Base-by-base conservation (phyloP, 352 stramenopile species). In the Pythium sp. region DNA sequence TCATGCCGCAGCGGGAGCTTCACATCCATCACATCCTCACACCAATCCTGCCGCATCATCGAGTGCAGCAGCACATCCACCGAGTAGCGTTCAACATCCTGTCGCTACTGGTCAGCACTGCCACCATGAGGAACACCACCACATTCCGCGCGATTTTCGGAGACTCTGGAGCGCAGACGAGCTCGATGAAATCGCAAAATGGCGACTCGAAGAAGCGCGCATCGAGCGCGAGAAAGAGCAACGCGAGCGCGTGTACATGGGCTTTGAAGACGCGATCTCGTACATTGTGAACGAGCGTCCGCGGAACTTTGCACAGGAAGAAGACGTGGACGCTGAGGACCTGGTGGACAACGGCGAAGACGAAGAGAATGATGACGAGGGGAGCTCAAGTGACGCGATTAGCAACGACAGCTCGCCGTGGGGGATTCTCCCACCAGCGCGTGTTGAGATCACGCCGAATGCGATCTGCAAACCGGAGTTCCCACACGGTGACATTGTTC, bases 311-410 rank as follows among this genome's bases (percentile, higher is more conserved):
- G 49, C 84, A 0, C 76, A 86, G 34, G 84, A 92, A 64, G 75
- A 84, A 14, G 80, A 89, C 20, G 75, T 92, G 22, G 73, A 87
- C 34, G 72, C 82, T 6, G 81, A 91, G 9, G 83, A 93, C 61
- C 65, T 95, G 12, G 69, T 91, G 14, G 85, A 94, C 64, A 82
- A 94, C 43, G 84, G 77, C 7, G 85, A 93, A 38, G 82, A 91
- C 18, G 81, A 89, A 12, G 72, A 76, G 26, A 58, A 74, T 12
- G 68, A 74, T 7, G 62, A 57, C 34, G 57, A 30, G 5, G n/a
- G 14, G 14, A 38, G 26, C 18, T n/a, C 26, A 18, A 8, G 9
- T 43, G 59, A 61, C 14, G 49, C 58, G 12, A 49, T 72, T 30
- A 71, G 77, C 66, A 75, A 72, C 30, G 76, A 79, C 3, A 80